These are phyloP conservation scores for Acacia acuminata DNA, from an alignment of 306 rosid genomes.

Conservation along the genomic window DNA sequence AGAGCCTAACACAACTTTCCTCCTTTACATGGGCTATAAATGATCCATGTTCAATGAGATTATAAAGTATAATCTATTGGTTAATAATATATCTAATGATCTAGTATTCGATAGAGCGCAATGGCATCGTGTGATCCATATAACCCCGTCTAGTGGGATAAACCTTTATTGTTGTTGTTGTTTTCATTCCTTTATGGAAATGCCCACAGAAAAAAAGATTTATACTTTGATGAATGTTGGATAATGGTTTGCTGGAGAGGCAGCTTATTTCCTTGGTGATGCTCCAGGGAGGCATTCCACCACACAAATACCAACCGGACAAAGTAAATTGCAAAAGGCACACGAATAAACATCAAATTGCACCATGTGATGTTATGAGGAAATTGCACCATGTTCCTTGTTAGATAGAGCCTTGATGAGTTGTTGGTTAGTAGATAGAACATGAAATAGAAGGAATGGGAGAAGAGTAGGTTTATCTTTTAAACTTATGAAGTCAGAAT, in stretches of 20 bases:
- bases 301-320: background rate
- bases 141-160: no score
- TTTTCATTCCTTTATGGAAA: background rate
- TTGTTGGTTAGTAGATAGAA: background rate
- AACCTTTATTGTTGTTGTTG: background rate
- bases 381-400: background rate
- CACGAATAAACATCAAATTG: no score
- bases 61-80: no score
- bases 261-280: background rate
- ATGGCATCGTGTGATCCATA: accelerated
- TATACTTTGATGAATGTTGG: background rate
- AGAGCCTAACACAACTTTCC: no score
- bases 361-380: background rate
- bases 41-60: no score
- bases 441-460: background rate
- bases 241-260: background rate
- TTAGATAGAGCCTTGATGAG: background rate
- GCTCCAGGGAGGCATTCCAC: background rate
- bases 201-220: background rate
- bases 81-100: no score
- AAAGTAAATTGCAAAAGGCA: background rate
- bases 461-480: background rate
- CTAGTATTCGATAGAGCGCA: no score
- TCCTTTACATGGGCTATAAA: no score
- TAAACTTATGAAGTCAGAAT: background rate